Evolutionary conservation across 805 yeast species (phyloP).

Genomic region (Yarrowia deformans): DNA sequence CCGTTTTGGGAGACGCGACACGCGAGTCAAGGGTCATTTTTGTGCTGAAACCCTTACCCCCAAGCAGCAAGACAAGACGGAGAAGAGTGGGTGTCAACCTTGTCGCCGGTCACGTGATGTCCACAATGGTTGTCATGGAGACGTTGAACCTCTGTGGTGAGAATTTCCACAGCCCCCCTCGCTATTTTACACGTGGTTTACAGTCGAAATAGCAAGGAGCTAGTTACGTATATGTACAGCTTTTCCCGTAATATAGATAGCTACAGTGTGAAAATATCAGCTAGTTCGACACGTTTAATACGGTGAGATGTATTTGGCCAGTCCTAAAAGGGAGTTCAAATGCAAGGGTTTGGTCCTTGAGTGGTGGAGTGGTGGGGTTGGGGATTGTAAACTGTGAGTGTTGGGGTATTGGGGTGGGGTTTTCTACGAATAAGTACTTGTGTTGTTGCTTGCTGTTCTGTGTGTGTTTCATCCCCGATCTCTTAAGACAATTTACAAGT

Average conservation of each 20-base stretch:
- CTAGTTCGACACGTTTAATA: conserved; percentile 4
- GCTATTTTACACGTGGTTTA: background rate
- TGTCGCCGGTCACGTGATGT: conserved; percentile 18
- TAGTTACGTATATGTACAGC: background rate
- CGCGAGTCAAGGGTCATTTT: conserved; percentile 35
- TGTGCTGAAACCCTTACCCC: conserved; percentile 22
- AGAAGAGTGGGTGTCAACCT: background rate
- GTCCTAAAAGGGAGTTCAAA: background rate
- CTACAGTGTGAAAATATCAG: conserved; percentile 2
- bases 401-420: too few relatives aligned
- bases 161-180: too few relatives aligned
- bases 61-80: conserved; percentile 18
- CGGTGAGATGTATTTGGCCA: background rate
- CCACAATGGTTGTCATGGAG: conserved; percentile 31
- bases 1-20: conserved; percentile 36
- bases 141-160: background rate
- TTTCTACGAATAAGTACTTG: too few relatives aligned
- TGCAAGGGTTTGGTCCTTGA: background rate
- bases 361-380: background rate
- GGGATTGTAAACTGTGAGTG: background rate
- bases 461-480: too few relatives aligned
- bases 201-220: background rate
- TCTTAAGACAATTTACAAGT: too few relatives aligned
- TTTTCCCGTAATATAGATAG: background rate
- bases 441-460: too few relatives aligned